Evolutionary conservation across 176 grass and related monocot genomes (phyloP).

Genomic region (Eragrostis nindensis): DNA sequence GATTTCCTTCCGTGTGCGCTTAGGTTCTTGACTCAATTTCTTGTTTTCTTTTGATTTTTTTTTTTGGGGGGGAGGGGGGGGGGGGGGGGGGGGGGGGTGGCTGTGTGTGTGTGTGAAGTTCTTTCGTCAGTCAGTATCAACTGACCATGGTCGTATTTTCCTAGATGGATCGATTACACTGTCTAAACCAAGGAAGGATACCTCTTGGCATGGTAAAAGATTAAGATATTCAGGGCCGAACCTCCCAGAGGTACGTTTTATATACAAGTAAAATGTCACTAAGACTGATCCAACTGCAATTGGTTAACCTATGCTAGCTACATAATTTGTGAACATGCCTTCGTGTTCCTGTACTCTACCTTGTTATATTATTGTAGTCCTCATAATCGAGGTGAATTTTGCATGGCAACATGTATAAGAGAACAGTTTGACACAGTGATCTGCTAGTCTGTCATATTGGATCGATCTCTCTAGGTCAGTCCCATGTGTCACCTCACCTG

Average conservation of each 20-base stretch:
- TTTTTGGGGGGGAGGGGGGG: no score
- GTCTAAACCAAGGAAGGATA: neutral
- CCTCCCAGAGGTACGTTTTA: neutral
- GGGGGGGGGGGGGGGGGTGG: no score
- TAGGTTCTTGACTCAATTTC: neutral
- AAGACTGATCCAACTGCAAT: neutral
- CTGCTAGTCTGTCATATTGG: no score
- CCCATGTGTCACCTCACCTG: no score
- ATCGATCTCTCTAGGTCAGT: no score
- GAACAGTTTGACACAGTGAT: no score
- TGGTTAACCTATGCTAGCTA: no score
- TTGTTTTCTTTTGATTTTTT: neutral
- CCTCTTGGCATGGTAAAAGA: neutral
- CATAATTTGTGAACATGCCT: neutral
- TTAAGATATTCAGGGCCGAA: neutral
- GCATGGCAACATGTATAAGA: no score
- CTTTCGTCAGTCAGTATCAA: neutral
- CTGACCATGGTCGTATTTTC: neutral
- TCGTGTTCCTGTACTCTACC: neutral
- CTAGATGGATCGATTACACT: neutral
- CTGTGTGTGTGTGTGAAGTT: neutral
- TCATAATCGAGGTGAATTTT: no score
- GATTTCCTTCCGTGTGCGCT: neutral
- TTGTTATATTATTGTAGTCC: neutral
- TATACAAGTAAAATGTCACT: neutral